These are phyloP conservation scores for Actinomortierella ambigua DNA, from an alignment of 371 early-diverging fungal genomes.

Conservation along the genomic window DNA sequence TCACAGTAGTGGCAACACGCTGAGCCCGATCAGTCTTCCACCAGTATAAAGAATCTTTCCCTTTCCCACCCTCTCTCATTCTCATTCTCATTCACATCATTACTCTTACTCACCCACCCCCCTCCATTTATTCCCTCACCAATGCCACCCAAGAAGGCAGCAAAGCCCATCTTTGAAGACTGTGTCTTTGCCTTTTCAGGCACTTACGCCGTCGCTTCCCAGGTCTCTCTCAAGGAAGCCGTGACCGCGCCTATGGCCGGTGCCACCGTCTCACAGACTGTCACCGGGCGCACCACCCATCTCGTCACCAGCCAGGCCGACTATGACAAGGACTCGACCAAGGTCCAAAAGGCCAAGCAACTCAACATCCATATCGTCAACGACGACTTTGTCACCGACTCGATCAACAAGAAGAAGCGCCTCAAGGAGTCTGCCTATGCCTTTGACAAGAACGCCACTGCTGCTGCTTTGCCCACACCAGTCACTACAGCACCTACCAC, in stretches of 20 bases:
- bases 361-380: constrained; percentile 33
- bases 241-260: constrained; percentile 8
- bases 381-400: constrained; percentile 48
- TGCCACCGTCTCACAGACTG: constrained; percentile 15
- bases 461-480: constrained; percentile 4
- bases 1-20: too few relatives aligned
- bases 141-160: constrained; percentile 43
- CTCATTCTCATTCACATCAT: not conserved
- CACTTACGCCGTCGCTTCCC: constrained; percentile 5
- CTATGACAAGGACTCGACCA: constrained; percentile 20
- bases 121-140: not conserved
- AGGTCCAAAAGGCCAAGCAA: constrained; percentile 26
- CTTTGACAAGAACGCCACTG: not conserved
- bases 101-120: not conserved
- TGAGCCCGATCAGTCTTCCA: too few relatives aligned
- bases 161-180: constrained; percentile 20
- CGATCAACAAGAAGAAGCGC: constrained; percentile 25
- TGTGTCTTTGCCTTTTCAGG: constrained; percentile 28
- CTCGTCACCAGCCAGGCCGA: constrained; percentile 40
- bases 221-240: constrained; percentile 10
- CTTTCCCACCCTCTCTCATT: not conserved
- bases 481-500: constrained; percentile 1
- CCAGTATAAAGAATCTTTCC: too few relatives aligned
- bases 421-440: constrained; percentile 22
- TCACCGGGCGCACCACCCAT: constrained; percentile 42